A percentile compares a stretch with the other conserved stretches of the same genome.
These are phyloP conservation scores for Hammondia hammondi DNA, from an alignment of 169 alveolate species.

Conservation along the genomic window DNA sequence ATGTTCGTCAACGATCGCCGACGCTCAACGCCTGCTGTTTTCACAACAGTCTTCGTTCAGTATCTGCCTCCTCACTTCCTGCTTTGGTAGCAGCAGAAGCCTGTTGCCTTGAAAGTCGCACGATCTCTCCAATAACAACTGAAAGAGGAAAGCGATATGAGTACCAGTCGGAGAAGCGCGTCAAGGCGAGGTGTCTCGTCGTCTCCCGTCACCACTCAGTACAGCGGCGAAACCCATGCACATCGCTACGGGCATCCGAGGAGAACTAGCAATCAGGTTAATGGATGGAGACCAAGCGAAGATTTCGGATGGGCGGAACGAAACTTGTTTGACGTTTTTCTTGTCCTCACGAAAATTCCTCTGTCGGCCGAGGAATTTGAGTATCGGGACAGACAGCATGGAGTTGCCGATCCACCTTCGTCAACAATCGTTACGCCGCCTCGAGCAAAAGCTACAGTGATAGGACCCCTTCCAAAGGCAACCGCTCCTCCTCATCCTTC, in stretches of 20 bases:
- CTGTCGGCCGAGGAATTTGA: slow-evolving; percentile 1
- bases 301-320: slow-evolving; percentile 9
- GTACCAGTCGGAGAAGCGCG: neutral
- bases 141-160: neutral
- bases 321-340: slow-evolving; percentile 19
- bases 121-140: too few species aligned
- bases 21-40: too few species aligned
- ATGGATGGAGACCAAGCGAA: neutral
- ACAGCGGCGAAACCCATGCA: neutral
- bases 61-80: too few species aligned
- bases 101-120: too few species aligned
- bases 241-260: neutral
- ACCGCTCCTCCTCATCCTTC: slow-evolving; percentile 12
- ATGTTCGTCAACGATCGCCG: too few species aligned
- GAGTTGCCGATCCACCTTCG: slow-evolving; percentile 10
- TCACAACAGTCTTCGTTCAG: too few species aligned
- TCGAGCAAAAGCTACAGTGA: neutral
- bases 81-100: too few species aligned
- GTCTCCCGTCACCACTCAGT: neutral
- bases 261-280: neutral
- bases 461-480: slow-evolving; percentile 17
- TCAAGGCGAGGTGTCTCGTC: neutral
- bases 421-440: slow-evolving; percentile 5
- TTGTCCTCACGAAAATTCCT: neutral
- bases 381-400: slow-evolving; percentile 19